Percentiles rank a stretch among this genome's conserved stretches.
Conservation (phyloP, 1,139 yeast species). For the Suhomyces anneliseae region DNA sequence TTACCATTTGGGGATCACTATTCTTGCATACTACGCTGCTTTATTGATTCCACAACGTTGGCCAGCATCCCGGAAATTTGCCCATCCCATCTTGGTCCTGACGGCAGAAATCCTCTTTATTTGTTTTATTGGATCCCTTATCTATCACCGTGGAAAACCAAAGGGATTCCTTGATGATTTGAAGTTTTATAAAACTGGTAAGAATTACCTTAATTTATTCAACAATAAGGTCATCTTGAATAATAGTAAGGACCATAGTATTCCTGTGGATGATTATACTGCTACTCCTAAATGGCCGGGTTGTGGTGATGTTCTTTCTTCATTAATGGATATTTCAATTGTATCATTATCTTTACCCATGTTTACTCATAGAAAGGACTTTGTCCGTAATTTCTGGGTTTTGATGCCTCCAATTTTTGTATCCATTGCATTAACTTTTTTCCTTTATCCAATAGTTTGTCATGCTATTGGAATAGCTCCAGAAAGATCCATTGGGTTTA, state of each 20-base stretch:
- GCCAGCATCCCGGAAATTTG: slow-evolving; percentile 48
- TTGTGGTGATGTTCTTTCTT: slow-evolving; percentile 72
- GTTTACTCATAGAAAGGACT: slow-evolving; percentile 70
- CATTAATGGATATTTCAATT: slow-evolving; percentile 74
- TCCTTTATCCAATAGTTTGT: slow-evolving; percentile 69
- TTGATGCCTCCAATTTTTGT: slow-evolving; percentile 61
- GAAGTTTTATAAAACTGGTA: slow-evolving; percentile 64
- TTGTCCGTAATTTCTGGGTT: slow-evolving; percentile 56
- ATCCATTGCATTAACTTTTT: slow-evolving; percentile 58
- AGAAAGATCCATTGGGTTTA: slow-evolving; percentile 65
- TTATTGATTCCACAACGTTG: slow-evolving; percentile 48
- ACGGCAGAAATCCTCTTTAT: slow-evolving; percentile 62
- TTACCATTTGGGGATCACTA: slow-evolving; percentile 60
- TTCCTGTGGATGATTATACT: slow-evolving; percentile 25
- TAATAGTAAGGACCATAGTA: slow-evolving; percentile 23
- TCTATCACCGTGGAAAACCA: slow-evolving; percentile 45
- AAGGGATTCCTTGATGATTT: slow-evolving; percentile 51
- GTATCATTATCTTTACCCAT: slow-evolving; percentile 75
- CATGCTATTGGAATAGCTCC: slow-evolving; percentile 63
- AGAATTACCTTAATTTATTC: slow-evolving; percentile 62
- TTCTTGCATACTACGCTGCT: slow-evolving; percentile 55
- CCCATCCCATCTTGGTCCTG: slow-evolving; percentile 72
- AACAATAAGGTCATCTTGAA: slow-evolving; percentile 33
- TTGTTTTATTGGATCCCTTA: slow-evolving; percentile 60
- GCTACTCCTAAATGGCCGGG: slow-evolving; percentile 63